Percentiles rank a stretch among this genome's conserved stretches.
Evolutionary conservation across 495 filamentous ascomycete species (phyloP).

Genomic region (Neohortaea acidophila): DNA sequence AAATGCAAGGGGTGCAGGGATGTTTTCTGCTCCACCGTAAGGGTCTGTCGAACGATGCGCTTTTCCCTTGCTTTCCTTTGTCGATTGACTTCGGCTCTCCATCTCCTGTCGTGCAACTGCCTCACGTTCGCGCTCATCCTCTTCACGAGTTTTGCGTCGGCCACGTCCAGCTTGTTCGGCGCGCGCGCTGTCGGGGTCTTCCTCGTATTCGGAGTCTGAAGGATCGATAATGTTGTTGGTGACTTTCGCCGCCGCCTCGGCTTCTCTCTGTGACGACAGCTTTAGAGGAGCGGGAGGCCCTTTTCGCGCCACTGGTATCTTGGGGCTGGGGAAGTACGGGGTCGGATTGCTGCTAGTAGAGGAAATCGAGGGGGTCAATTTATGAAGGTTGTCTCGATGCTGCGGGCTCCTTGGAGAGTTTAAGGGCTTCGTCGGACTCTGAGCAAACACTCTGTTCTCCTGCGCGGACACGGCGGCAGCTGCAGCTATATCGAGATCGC

Average conservation of each 20-base stretch:
- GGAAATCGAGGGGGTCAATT: constrained; percentile 1
- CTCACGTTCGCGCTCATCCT: constrained; percentile 71
- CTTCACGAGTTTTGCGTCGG: constrained; percentile 72
- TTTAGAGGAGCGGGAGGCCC: constrained; percentile 73
- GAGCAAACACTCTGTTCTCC: no score
- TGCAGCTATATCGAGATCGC: constrained; percentile 4
- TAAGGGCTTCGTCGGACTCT: no score
- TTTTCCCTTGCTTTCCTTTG: constrained; percentile 40
- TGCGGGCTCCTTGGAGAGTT: no score
- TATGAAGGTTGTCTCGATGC: no score
- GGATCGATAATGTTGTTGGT: constrained; percentile 24
- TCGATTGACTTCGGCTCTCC: constrained; percentile 47
- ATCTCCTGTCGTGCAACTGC: constrained; percentile 45
- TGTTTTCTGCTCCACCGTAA: no score
- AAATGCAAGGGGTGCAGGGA: no score
- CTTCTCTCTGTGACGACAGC: constrained; percentile 32
- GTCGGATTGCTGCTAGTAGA: constrained; percentile 8
- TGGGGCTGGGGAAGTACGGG: constrained; percentile 10
- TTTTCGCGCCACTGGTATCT: constrained; percentile 36
- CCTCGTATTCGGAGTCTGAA: constrained; percentile 74
- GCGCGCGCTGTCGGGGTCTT: constrained; percentile 39
- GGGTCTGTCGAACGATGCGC: no score
- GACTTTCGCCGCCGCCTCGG: background rate
- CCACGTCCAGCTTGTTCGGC: constrained; percentile 35
- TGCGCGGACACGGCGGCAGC: background rate